Base-by-base conservation (phyloP, 169 alveolate genomes). In the Plasmodium relictum region DNA sequence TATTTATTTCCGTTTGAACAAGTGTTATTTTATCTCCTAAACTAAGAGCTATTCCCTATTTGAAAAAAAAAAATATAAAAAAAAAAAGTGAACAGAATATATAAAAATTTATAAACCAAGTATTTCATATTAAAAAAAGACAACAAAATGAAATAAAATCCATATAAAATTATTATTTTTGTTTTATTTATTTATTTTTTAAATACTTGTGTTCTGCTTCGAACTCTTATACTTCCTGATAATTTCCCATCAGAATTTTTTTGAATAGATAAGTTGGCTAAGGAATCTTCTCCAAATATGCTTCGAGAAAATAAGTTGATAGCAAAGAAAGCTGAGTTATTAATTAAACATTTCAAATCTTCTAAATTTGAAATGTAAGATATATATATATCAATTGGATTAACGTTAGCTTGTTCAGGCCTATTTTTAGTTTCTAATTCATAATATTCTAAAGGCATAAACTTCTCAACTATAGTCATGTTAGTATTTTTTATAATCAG, bases 231-330 rank as follows among this genome's bases (percentile, higher is more conserved):
- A 14, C 95, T 80, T 6, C 96, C 95, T 20, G 95, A 24, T 54
- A 88, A 88, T 9, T 76, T 74, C 10, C 93, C 92, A 39, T 94
- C 89, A 4, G 66, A 24, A 86, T 90, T 90, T 90, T 88, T 90
- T 20, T 88, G 94, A 14, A 94, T 70, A 44, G 98, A 95, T 20
- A 98, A 44, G 78, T 97, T 98, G 52, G 97, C 96, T 6, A 98
- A 88, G 26, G 99, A 98, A 76, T 97, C 99, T 88, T 98, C 99
- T 24, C 96, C 98, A 78, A 95, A 96, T 65, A 95, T 95, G 41
- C 98, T 97, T 85, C 97, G 94, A 44, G 97, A 95, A 92, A 95
- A 97, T 69, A 98, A 93, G 86, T 97, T 98, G 5, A 96, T 94
- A 3, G 98, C 98, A 69, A 98, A 93, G 92, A 97, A 98, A 16